Evolutionary conservation across 768 basidiomycete species (phyloP), one percentile per base, ranked within the genome.

Genomic region (Leccinum olivaceopallidum): DNA sequence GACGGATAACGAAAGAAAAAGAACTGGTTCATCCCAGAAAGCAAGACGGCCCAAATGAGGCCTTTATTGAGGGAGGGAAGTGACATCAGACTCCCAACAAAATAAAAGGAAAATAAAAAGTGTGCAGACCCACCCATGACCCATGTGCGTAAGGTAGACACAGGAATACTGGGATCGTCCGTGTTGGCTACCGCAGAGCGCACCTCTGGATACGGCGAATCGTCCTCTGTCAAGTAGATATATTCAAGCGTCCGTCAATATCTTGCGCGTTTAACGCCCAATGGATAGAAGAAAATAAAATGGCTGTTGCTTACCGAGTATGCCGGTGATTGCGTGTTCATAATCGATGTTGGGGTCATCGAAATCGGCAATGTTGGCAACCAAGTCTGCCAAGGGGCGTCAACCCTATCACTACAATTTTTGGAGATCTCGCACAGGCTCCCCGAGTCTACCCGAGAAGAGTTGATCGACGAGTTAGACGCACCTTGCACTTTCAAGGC

Each of bases 141-240:
- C 85, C 86, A 88, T 7, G 83, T 79, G 53, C 86, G 83, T 22
- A 92, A 42, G 39, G 83, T 82, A 36, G 79, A 80, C 6, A 77
- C 80, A 2, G 87, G 87, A 77, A 89, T 88, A 39, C 74, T 73
- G 5, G 81, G 81, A 69, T 90, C 89, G 66, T 91, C 89, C 37
- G 82, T 85, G 71, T 88, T 89, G 20, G 86, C 83, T 8, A 90
- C 89, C 8, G 89, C 88, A 7, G 87, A 85, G 52, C 89, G 84
- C 14, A 91, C 90, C 71, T 94, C 92, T 6, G 89, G 89, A 69
- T 94, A 94, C 4, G 92, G 92, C 2, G 90, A 92, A 70, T 93
- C 92, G 64, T 92, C 88, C 68, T 82, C 82, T 78, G 56, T 7
- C 30, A 18, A 13, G 39, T n/a, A 5, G 8, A 42, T n/a, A n/a